Evolutionary conservation across 805 yeast species (phyloP), one percentile per base, ranked within the genome.

Genomic region (Cyberlindnera amylophila): DNA sequence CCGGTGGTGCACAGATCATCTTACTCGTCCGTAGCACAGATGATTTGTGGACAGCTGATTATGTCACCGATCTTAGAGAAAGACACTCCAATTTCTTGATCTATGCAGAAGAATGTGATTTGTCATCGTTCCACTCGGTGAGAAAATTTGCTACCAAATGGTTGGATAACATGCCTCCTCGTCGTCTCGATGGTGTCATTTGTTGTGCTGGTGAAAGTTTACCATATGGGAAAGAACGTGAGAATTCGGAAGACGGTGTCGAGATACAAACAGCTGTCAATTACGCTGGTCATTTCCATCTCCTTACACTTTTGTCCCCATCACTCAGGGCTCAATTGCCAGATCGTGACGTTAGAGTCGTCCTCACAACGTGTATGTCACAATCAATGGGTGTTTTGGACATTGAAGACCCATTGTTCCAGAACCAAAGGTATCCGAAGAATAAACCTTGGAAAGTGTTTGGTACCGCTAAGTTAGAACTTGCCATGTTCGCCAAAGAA

Each of bases 71-170:
- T 55, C 63, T 93, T 45, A 72, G 98, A 46, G 81, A 78, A 10
- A 65, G 61, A 16, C 81, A 90, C 15, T 72, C 71, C 34, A 93
- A 90, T 64, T 74, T 74, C 40, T 61, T 91, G 71, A 78, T 93
- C 35, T 91, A 86, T 62, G 90, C 93, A n/a, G 99, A 93, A 58
- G 76, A 81, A 52, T 88, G 95, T 62, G 95, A 93, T 60, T 69
- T 93, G 44, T 67, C 77, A 14, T 81, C 86, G 41, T 67, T 93
- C 43, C 69, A 81, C 57, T 80, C 89, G 3, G 74, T 93, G 11
- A 74, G 99, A 54, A 80, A 81, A 58, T 93, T 93, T 68, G 97
- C 96, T 23, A 90, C 98, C 2, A 80, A 74, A 46, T 93, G 98
- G 98, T 71, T 93, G 45, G 95, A 93, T 61, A 89, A 86, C 57